Percentiles rank a stretch among this genome's conserved stretches.
Conservation (phyloP, 2,329 filamentous ascomycete species). For the Pseudocercospora fijiensis region DNA sequence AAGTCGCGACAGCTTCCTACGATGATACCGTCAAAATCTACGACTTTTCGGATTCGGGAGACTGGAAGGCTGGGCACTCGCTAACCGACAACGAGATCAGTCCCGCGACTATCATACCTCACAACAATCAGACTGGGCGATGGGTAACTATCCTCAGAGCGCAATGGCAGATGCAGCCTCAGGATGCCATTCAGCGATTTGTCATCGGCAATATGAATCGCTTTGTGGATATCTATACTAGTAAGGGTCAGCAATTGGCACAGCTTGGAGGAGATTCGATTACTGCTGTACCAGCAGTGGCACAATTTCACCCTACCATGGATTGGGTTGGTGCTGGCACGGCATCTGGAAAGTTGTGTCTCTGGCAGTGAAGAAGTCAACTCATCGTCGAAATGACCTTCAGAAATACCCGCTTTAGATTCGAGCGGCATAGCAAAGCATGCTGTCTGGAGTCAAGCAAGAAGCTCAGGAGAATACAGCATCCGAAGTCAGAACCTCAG, state of each 20-base stretch:
- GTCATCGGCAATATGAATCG: slow-evolving; percentile 88
- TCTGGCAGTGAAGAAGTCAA: slow-evolving; percentile 60
- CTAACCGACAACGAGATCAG: slow-evolving; percentile 64
- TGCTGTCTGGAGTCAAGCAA: neutral
- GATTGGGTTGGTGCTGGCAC: slow-evolving; percentile 94
- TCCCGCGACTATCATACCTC: slow-evolving; percentile 67
- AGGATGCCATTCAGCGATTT: slow-evolving; percentile 80
- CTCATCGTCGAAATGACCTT: neutral
- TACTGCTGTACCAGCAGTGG: slow-evolving; percentile 89
- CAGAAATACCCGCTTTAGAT: neutral
- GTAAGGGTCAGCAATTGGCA: slow-evolving; percentile 79
- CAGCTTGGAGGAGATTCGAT: slow-evolving; percentile 87
- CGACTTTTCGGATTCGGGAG: slow-evolving; percentile 57
- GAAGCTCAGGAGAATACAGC: neutral
- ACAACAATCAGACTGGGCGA: slow-evolving; percentile 94
- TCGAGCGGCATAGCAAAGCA: neutral
- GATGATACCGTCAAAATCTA: slow-evolving; percentile 95
- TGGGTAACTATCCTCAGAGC: slow-evolving; percentile 87
- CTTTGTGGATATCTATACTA: slow-evolving; percentile 87
- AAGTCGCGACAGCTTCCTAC: slow-evolving; percentile 88
- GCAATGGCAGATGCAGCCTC: slow-evolving; percentile 83
- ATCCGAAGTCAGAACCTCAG: neutral
- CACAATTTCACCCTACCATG: slow-evolving; percentile 79
- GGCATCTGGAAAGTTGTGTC: slow-evolving; percentile 83
- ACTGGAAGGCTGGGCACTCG: slow-evolving; percentile 48